Evolutionary conservation across 257 asterid species (phyloP).

Genomic region (Fraxinus cuspidata): DNA sequence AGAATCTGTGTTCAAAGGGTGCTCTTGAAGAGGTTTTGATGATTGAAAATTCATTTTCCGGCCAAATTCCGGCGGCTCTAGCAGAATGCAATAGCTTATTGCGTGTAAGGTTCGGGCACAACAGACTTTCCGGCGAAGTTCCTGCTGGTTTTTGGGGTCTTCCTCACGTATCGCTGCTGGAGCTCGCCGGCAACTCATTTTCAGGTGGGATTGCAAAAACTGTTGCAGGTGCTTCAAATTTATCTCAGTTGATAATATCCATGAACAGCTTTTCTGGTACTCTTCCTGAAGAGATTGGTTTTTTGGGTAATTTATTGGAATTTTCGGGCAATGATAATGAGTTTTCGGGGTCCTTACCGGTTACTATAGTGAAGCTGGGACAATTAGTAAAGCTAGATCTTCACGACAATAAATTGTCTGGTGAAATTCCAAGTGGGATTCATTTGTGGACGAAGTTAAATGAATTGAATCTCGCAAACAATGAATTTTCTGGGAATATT

Average conservation of each 20-base stretch:
- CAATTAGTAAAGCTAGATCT: conserved; percentile 89
- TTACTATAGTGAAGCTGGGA: conserved; percentile 68
- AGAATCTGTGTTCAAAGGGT: conserved; percentile 57
- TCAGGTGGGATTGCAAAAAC: conserved; percentile 76
- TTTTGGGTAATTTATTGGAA: conserved; percentile 63
- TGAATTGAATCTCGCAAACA: conserved; percentile 79
- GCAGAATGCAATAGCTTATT: conserved; percentile 69
- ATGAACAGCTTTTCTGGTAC: conserved; percentile 74
- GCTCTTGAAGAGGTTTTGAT: conserved; percentile 64
- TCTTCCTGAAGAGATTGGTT: conserved; percentile 81
- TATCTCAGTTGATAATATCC: conserved; percentile 75
- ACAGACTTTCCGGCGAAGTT: conserved; percentile 68
- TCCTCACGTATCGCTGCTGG: conserved; percentile 82
- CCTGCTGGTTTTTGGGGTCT: conserved; percentile 91
- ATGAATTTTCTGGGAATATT: conserved; percentile 69
- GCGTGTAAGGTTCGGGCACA: conserved; percentile 78
- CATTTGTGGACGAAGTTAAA: conserved; percentile 77
- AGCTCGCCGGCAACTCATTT: conserved; percentile 67
- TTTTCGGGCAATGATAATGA: conserved; percentile 60
- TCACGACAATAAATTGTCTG: conserved; percentile 66
- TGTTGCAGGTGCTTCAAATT: conserved; percentile 73
- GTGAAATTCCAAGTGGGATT: conserved; percentile 66
- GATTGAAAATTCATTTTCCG: conserved; percentile 70
- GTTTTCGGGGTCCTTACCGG: conserved; percentile 75
- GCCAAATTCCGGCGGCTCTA: conserved; percentile 69